Base-by-base conservation (phyloP, 2,329 filamentous ascomycete genomes). In the Aspergillus tamarii region DNA sequence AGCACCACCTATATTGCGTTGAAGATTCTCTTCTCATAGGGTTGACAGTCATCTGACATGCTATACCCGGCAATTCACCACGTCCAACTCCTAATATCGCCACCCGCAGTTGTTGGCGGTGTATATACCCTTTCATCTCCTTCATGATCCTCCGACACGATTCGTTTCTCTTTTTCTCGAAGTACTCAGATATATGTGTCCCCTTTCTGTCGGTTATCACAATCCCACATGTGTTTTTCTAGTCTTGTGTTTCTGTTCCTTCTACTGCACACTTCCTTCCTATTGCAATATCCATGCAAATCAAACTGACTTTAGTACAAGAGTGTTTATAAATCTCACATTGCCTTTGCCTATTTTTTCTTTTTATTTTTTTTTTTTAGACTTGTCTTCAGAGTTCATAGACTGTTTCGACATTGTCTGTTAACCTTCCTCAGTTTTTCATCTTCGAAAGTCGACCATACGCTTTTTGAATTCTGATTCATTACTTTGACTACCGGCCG, bases 21-120 rank as follows among this genome's bases (percentile, higher is more conserved):
- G 14, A 55, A 55, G 34, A 2, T 28, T 16, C 26, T 8, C 16
- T 36, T 36, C 23, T 16, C 52, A 32, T 36, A 8, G n/a, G 23
- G 39, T 41, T 41, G 19, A 19, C 39, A 39, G 52, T 55, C 52
- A 55, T 55, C 52, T 55, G 52, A 55, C 52, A 41, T n/a, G 23
- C 52, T 55, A 55, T 39, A 21, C 16, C 16, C 39, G 39, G 16
- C 52, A 39, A 55, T 55, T 55, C 52, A 55, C 52, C 36, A 19
- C 30, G 19, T 23, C 16, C 28, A 39, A 19, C 32, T 26, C 11
- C n/a, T 34, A 23, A 55, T 39, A 26, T 55, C 21, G 52, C 52
- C 52, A 39, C 52, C n/a, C 6, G 19, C 52, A 23, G 34, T 36
- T 36, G 32, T 19, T 55, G 52, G 52, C 52, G 52, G 52, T 41